Evolutionary conservation across 306 rosid species (phyloP).

Genomic region (Glycine latifolia): DNA sequence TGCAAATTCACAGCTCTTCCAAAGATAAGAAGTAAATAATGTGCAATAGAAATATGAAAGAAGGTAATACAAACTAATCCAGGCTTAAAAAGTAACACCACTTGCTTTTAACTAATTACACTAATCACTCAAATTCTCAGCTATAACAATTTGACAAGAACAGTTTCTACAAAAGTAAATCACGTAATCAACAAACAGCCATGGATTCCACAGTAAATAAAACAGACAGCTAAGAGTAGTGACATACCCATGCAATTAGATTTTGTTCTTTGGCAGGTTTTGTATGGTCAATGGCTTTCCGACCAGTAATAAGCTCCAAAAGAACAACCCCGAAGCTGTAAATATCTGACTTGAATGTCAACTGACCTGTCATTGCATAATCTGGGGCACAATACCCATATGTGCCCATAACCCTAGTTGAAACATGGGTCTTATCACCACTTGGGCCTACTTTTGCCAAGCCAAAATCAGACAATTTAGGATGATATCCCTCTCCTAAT

Average conservation of each 20-base stretch:
- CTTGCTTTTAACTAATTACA: conserved; percentile 4
- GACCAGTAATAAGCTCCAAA: conserved; percentile 89
- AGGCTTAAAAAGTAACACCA: conserved; percentile 11
- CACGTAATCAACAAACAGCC: not conserved
- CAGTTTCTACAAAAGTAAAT: conserved; percentile 1
- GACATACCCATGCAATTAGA: conserved; percentile 84
- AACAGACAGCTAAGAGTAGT: conserved; percentile 20
- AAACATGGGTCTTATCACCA: conserved; percentile 80
- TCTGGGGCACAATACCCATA: conserved; percentile 91
- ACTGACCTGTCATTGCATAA: conserved; percentile 84
- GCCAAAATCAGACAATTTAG: conserved; percentile 92
- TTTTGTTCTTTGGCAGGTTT: conserved; percentile 63
- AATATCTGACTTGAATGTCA: conserved; percentile 86
- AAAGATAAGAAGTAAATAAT: not conserved
- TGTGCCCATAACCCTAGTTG: conserved; percentile 86
- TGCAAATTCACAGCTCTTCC: conserved; percentile 1
- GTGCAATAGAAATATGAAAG: not conserved
- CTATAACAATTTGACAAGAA: conserved; percentile 8
- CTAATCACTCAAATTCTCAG: not conserved
- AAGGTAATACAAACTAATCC: conserved; percentile 4
- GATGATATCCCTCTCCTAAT: conserved; percentile 74
- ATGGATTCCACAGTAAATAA: not conserved
- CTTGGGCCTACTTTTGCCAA: conserved; percentile 84
- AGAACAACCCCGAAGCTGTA: conserved; percentile 95
- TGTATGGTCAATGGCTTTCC: conserved; percentile 68